A percentile compares a stretch with the other conserved stretches of the same genome.
phyloP scores from a whole-genome alignment of 331 rosid genomes.

The Spiraea crenata region DNA sequence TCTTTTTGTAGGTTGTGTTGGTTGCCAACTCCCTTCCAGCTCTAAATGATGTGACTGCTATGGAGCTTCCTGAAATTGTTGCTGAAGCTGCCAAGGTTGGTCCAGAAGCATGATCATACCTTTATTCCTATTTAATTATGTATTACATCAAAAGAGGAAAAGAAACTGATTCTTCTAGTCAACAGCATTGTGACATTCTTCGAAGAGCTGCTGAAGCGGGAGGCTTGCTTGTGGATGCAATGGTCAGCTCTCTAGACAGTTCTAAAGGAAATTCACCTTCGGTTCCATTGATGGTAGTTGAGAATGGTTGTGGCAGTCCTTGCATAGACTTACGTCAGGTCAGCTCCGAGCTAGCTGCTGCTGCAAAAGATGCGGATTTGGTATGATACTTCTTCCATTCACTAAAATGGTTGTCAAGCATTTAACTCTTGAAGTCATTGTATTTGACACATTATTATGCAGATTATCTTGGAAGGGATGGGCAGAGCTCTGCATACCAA shows the following conservation, averaged over 20 bases:
- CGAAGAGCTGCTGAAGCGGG: conserved; percentile 95
- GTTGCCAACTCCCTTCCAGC: conserved; percentile 93
- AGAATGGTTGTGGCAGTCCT: conserved; percentile 94
- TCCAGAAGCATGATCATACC: conserved; percentile 14
- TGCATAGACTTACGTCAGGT: conserved; percentile 93
- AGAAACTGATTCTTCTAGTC: conserved; percentile 30
- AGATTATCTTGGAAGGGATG: conserved; percentile 96
- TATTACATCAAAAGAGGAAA: conserved; percentile 1
- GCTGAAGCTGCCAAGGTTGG: conserved; percentile 95
- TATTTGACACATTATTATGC: conserved; percentile 21
- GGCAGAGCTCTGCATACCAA: conserved; percentile 92
- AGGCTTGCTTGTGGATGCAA: conserved; percentile 90
- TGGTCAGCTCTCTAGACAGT: conserved; percentile 56
- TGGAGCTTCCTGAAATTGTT: conserved; percentile 86
- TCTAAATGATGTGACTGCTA: conserved; percentile 78
- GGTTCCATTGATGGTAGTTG: conserved; percentile 84
- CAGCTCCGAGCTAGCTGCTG: conserved; percentile 94
- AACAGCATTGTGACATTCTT: conserved; percentile 87
- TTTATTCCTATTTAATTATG: not conserved
- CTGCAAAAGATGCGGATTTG: conserved; percentile 89
- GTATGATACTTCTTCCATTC: conserved; percentile 41
- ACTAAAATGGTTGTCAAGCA: not conserved
- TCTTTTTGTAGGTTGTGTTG: conserved; percentile 74
- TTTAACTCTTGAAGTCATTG: not conserved
- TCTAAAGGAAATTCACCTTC: conserved; percentile 49